Evolutionary conservation across 1,284 basidiomycete species (phyloP), one percentile per base, ranked within the genome.

Genomic region (Rhodotorula sp.): DNA sequence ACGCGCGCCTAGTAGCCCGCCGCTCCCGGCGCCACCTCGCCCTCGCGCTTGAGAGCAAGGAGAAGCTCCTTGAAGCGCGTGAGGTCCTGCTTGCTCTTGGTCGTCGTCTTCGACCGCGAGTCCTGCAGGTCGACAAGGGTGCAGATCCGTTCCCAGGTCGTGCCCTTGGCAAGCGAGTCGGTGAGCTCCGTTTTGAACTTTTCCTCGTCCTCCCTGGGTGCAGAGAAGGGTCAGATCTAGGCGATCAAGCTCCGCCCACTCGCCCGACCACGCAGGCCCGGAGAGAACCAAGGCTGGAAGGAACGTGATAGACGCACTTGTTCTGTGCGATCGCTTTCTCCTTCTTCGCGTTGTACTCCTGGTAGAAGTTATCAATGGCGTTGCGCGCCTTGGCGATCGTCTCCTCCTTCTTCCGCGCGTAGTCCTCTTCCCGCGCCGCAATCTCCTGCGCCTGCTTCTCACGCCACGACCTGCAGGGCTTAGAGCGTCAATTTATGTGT

Each of bases 311-410:
- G 9, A 86, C 90, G 79, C 75, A 96, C 94, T 99, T 99, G 87
- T 99, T 99, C 82, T 94, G 89, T 62, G 90, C 86, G 79, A 99
- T 98, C 79, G 89, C 91, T 81, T 88, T 88, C 84, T 96, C 93
- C 85, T 97, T 97, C 84, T 92, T 91, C 75, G 87, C 85, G 68
- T 94, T 88, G 82, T 99, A 98, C 67, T 92, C 89, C 80, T 94
- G 92, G 82, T 99, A 99, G 82, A 98, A 99, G 79, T 91, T 87
- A 83, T 99, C 97, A 76, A 99, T 97, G 41, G 91, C 87, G 78
- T 89, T 88, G 82, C 98, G 94, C 32, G 97, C 97, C 81, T 90
- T 91, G 64, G 87, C 86, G 78, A 94, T 89, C 61, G 90, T 92
- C 80, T 96, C 93, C 78, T 92, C 90, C 78, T 91, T 89, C 82